phyloP scores from a whole-genome alignment of 164 flowering plant species.

The Stephania japonica region DNA sequence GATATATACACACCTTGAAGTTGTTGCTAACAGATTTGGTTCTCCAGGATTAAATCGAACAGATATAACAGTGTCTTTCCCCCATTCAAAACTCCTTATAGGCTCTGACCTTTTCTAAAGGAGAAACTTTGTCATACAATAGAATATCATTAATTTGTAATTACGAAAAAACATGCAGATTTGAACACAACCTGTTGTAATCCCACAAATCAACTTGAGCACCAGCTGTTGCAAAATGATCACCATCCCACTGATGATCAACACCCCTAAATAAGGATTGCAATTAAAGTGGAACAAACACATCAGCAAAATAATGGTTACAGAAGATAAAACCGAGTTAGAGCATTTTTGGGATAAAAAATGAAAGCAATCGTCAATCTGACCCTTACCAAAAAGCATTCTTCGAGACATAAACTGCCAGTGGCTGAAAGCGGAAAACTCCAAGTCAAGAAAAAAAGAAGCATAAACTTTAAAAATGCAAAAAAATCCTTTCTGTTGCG shows the following conservation, averaged over 20 bases:
- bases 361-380: background rate
- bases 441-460: background rate
- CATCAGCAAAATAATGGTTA: background rate
- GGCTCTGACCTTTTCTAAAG: conserved; percentile 71
- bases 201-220: conserved; percentile 96
- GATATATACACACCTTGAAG: conserved; percentile 53
- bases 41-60: conserved; percentile 91
- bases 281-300: background rate
- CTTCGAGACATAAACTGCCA: conserved; percentile 64
- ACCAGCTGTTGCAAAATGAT: conserved; percentile 90
- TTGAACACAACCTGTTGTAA: conserved; percentile 62
- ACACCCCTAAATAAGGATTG: conserved; percentile 49
- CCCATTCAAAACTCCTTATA: conserved; percentile 75
- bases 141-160: background rate
- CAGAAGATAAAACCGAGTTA: background rate
- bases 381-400: conserved; percentile 71
- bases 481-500: background rate
- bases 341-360: background rate
- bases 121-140: conserved; percentile 10
- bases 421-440: conserved; percentile 44
- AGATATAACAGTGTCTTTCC: conserved; percentile 62
- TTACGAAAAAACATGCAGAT: background rate
- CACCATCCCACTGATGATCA: conserved; percentile 86
- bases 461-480: background rate
- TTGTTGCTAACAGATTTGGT: conserved; percentile 74